Evolutionary conservation across 1,139 yeast species (phyloP).

Genomic region (Yamadazyma atmosphaerica): DNA sequence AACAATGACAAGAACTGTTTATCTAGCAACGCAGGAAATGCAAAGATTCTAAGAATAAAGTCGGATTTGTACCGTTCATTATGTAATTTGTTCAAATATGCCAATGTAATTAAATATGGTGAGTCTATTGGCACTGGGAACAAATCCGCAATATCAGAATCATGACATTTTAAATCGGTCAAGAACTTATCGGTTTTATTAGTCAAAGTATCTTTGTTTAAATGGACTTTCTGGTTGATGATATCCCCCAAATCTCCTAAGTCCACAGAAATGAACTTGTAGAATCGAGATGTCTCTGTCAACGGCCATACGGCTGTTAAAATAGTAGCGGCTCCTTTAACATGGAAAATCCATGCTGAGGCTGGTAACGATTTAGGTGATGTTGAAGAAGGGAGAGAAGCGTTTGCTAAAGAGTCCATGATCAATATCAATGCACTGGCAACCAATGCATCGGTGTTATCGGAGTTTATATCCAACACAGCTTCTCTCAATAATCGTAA

Average conservation of each 20-base stretch:
- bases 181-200: constrained; percentile 31
- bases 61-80: constrained; percentile 82
- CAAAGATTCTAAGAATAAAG: constrained; percentile 82
- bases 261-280: constrained; percentile 77
- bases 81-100: constrained; percentile 81
- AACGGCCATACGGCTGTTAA: constrained; percentile 93
- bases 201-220: constrained; percentile 16
- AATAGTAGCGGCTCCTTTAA: constrained; percentile 94
- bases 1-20: constrained; percentile 71
- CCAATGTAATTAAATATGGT: constrained; percentile 83
- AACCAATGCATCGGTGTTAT: constrained; percentile 88
- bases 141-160: constrained; percentile 77
- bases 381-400: constrained; percentile 69
- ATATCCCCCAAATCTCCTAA: constrained; percentile 82
- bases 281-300: constrained; percentile 72
- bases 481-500: constrained; percentile 78
- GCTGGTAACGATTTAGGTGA: constrained; percentile 74
- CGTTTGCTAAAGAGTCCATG: constrained; percentile 93
- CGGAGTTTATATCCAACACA: constrained; percentile 76
- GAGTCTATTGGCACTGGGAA: constrained; percentile 83
- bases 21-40: constrained; percentile 90
- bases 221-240: constrained; percentile 49
- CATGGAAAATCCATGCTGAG: constrained; percentile 95
- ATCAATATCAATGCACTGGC: constrained; percentile 87
- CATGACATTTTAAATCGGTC: constrained; percentile 78